These are phyloP conservation scores for Noccaea bulbosa DNA, from an alignment of 345 rosid genomes.

Conservation along the genomic window DNA sequence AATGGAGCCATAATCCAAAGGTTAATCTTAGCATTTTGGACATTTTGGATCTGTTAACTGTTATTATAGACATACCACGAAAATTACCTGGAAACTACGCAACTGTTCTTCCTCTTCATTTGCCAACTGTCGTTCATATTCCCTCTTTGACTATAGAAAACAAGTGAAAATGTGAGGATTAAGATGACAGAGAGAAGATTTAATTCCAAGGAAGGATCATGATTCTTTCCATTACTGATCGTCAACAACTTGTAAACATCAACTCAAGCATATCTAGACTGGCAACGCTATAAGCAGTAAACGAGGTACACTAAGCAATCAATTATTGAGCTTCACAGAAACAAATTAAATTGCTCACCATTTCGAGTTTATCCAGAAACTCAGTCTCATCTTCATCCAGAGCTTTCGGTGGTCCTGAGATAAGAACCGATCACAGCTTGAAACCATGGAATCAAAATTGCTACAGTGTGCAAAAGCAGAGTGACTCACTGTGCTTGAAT, in stretches of 20 bases:
- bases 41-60: not conserved
- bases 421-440: not conserved
- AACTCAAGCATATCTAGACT: slow-evolving; percentile 3
- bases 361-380: slow-evolving; percentile 83
- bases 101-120: slow-evolving; percentile 77
- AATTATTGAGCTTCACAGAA: not conserved
- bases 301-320: no score
- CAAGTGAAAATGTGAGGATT: slow-evolving; percentile 10
- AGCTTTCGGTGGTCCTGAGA: slow-evolving; percentile 92
- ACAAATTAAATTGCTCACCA: slow-evolving; percentile 51
- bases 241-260: slow-evolving; percentile 10
- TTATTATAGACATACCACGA: not conserved
- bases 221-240: not conserved
- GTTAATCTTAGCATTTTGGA: not conserved
- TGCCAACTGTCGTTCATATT: slow-evolving; percentile 73
- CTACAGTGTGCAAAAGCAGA: not conserved
- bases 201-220: not conserved
- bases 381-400: slow-evolving; percentile 97
- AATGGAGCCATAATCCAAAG: slow-evolving; percentile 10
- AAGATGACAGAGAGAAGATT: not conserved
- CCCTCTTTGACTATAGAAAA: slow-evolving; percentile 65
- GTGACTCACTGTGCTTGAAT: slow-evolving; percentile 84
- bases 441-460: not conserved
- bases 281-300: not conserved
- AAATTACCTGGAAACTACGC: slow-evolving; percentile 76